Evolutionary conservation across 1,284 basidiomycete species (phyloP), one percentile per base, ranked within the genome.

Genomic region (Pseudozyma thailandica): DNA sequence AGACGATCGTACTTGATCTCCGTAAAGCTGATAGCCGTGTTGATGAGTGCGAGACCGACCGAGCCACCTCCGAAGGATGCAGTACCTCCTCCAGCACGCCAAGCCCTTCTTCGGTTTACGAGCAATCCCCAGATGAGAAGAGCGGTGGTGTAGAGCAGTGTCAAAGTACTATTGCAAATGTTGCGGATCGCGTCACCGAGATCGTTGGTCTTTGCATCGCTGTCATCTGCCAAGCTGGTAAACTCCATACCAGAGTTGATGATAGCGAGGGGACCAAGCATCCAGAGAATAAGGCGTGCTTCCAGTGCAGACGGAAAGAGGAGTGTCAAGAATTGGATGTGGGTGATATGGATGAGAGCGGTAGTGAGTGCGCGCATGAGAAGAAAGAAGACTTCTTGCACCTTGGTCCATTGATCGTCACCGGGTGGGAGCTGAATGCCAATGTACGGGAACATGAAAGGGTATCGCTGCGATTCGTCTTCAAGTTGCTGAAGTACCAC

Each of bases 271-370:
- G 95, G 95, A 6, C 91, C 92, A 12, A 98, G 88, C 33, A 96
- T 87, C 69, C 89, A 86, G 77, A 94, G 90, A 60, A 99, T 95
- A 47, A 99, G 88, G 21, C 90, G 87, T 4, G 89, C 90, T 84
- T 98, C 96, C 33, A 95, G 88, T n/a, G 88, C 86, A 5, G 96
- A 98, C 1, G 95, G 95, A 82, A 93, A 99, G 18, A 99, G 87
- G 6, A 98, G 88, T 3, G 95, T 96, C 55, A 99, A 86, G 84
- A 98, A 98, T 83, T 98, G 96, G 53, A 99, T 97, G 84, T 98
- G 94, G 0, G 95, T 96, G 61, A 93, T 90, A 61, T 95, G 93
- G 27, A 93, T 91, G 41, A 96, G 85, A 8, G 88, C 90, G 9
- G 90, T 91, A 9, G 91, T 91, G 10, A 92, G 87, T 1, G 92